phyloP scores from a whole-genome alignment of 78 protist species.

The Dictyostelium citrinum region DNA sequence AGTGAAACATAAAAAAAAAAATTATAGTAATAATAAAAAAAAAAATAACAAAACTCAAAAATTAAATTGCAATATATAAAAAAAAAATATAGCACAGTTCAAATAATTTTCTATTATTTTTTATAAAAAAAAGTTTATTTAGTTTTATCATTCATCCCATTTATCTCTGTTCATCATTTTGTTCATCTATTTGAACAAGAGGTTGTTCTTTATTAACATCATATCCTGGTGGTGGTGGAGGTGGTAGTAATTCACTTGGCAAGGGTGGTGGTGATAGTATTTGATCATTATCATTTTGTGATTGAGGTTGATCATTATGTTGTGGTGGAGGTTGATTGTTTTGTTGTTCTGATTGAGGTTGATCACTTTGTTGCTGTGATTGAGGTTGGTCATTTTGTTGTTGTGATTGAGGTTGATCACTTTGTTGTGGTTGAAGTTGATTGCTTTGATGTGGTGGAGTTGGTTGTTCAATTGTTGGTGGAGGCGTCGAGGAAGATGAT shows the following conservation, averaged over 20 bases:
- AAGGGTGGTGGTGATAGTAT: neutral
- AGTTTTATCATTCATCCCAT: neutral
- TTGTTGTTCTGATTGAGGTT: neutral
- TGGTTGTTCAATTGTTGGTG: neutral
- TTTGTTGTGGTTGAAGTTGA: neutral
- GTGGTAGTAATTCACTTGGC: neutral
- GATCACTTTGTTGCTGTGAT: neutral
- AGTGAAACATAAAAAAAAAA: neutral
- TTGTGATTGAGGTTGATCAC: neutral
- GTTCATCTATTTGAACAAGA: neutral
- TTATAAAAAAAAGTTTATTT: neutral
- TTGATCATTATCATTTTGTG: neutral
- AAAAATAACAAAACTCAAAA: neutral
- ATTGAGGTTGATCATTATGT: neutral
- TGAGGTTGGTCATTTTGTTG: neutral
- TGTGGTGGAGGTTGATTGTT: neutral
- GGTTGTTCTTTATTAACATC: neutral
- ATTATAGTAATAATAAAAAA: neutral
- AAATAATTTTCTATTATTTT: too few relatives aligned
- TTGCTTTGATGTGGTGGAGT: neutral
- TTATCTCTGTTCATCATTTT: too few relatives aligned
- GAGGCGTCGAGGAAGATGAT: neutral
- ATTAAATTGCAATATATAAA: neutral
- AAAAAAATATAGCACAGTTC: neutral
- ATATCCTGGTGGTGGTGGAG: neutral